Conservation (phyloP, 1,139 yeast species). For the Nakaseomyces kungkrabaensis region DNA sequence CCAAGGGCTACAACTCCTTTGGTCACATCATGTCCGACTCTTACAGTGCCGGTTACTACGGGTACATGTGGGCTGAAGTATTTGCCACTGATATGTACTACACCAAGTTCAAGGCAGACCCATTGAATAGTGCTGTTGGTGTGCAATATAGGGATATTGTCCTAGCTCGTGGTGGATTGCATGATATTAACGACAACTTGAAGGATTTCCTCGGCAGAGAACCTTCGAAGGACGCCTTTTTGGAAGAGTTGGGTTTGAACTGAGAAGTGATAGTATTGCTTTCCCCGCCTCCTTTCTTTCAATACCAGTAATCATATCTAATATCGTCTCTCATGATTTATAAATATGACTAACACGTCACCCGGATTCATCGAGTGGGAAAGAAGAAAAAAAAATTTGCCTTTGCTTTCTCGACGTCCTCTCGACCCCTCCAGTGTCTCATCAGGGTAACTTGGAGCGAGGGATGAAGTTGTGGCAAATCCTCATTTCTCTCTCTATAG, state of each 20-base stretch:
- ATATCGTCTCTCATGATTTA: background rate
- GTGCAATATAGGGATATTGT: constrained; percentile 59
- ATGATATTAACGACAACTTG: constrained; percentile 57
- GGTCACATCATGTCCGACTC: constrained; percentile 75
- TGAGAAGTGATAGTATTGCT: background rate
- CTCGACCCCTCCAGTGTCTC: too few relatives aligned
- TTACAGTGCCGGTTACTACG: constrained; percentile 79
- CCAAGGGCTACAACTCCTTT: constrained; percentile 66
- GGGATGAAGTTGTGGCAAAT: background rate
- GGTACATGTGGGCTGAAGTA: constrained; percentile 77
- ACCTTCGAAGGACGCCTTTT: constrained; percentile 63
- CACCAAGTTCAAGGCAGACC: constrained; percentile 57
- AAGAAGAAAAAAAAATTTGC: background rate
- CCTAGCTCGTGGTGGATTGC: constrained; percentile 61
- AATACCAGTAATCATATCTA: background rate
- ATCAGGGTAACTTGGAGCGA: too few relatives aligned
- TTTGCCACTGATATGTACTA: constrained; percentile 79
- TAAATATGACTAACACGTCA: too few relatives aligned
- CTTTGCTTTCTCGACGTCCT: too few relatives aligned
- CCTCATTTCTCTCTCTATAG: background rate
- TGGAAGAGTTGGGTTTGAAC: constrained; percentile 45
- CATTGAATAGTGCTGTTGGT: constrained; percentile 55
- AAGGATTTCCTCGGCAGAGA: constrained; percentile 63
- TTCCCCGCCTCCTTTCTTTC: too few relatives aligned
- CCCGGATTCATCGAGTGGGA: too few relatives aligned